These are phyloP conservation scores for Quercus gilva DNA, from an alignment of 306 rosid genomes.

Conservation along the genomic window DNA sequence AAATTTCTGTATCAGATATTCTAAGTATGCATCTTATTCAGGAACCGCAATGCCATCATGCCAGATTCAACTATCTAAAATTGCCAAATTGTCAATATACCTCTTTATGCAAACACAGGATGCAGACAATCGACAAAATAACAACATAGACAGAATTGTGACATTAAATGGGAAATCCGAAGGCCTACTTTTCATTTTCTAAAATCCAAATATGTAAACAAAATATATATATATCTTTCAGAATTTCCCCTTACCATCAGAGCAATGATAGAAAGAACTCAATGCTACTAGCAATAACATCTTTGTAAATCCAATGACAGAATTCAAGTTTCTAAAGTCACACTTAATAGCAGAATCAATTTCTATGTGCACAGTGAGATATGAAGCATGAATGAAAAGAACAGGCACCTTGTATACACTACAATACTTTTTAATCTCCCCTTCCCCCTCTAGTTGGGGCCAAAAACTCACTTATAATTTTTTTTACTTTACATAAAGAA, in stretches of 20 bases:
- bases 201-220: neutral
- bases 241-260: neutral
- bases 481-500: neutral
- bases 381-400: neutral
- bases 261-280: neutral
- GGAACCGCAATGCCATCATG: constrained; percentile 1
- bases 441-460: no score
- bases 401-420: neutral
- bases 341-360: neutral
- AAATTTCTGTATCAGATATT: constrained; percentile 15
- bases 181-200: neutral
- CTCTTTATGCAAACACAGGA: neutral
- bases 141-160: neutral
- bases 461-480: no score
- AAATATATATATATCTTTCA: neutral
- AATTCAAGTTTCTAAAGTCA: neutral
- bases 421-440: no score
- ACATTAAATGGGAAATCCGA: constrained; percentile 11
- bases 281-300: neutral
- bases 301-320: neutral
- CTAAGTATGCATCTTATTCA: neutral
- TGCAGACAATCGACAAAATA: neutral
- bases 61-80: neutral
- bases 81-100: neutral
- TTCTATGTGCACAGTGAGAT: neutral